Conservation (phyloP, 768 basidiomycete species). For the Lactarius sp. region DNA sequence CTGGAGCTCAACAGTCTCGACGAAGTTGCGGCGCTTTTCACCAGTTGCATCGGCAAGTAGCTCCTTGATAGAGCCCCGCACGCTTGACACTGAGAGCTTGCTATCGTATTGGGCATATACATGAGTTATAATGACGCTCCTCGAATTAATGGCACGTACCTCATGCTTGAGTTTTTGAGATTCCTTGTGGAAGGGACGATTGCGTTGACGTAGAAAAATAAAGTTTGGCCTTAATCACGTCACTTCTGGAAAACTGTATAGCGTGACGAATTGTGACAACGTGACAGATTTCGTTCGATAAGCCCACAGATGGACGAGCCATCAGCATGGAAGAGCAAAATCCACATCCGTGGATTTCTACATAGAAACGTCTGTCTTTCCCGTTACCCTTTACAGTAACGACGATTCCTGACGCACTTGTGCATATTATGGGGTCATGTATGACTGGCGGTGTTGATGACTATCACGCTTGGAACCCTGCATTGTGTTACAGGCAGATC, state of each 20-base stretch:
- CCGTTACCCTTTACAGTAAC: no score
- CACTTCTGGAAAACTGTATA: constrained; percentile 13
- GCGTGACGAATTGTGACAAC: constrained; percentile 12
- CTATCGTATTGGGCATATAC: constrained; percentile 32
- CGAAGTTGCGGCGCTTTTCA: constrained; percentile 90
- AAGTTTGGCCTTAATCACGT: neutral
- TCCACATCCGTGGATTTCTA: no score
- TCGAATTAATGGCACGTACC: constrained; percentile 9
- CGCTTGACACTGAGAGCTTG: constrained; percentile 99
- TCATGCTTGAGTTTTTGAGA: constrained; percentile 24
- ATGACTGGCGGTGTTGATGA: no score
- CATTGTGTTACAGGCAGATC: no score
- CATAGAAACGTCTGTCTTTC: no score
- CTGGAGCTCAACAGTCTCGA: constrained; percentile 95
- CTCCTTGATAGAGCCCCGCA: constrained; percentile 96
- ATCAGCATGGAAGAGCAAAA: no score
- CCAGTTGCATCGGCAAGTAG: constrained; percentile 77
- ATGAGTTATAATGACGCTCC: neutral
- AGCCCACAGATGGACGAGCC: no score
- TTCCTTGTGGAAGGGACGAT: neutral
- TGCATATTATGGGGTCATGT: no score
- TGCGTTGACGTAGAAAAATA: constrained; percentile 17
- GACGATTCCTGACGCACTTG: no score
- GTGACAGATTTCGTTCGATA: constrained; percentile 34
- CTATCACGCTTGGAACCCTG: no score